A percentile compares a stretch with the other conserved stretches of the same genome.
phyloP scores from a whole-genome alignment of 1,284 basidiomycete species.

The Cutaneotrichosporon sp. region DNA sequence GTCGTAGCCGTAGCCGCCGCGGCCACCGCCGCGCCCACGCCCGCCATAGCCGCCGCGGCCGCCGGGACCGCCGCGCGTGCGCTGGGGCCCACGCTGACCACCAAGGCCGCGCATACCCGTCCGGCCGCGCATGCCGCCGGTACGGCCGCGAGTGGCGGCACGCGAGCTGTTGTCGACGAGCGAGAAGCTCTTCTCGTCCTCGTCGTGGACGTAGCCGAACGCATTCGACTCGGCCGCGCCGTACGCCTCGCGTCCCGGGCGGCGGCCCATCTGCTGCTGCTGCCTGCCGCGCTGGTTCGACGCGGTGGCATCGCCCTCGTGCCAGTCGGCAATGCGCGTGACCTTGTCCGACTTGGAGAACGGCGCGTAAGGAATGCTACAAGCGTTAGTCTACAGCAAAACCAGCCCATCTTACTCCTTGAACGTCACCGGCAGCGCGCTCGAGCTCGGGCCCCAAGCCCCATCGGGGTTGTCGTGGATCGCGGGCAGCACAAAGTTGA shows the following conservation, averaged over 20 bases:
- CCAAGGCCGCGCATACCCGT: constrained; percentile 16
- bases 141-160: constrained; percentile 52
- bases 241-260: constrained; percentile 49
- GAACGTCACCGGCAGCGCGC: constrained; percentile 44
- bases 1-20: constrained; percentile 87
- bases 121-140: constrained; percentile 12
- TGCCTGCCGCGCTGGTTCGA: constrained; percentile 19
- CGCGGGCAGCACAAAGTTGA: constrained; percentile 45
- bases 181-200: constrained; percentile 96
- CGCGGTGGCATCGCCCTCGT: constrained; percentile 62
- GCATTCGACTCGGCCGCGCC: constrained; percentile 67
- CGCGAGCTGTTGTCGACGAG: constrained; percentile 71
- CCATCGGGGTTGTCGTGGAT: constrained; percentile 49
- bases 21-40: constrained; percentile 48
- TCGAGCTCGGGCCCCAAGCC: constrained; percentile 48
- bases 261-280: constrained; percentile 28
- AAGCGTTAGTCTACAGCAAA: too few species aligned
- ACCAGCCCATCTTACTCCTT: constrained; percentile 40
- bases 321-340: constrained; percentile 97
- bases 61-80: constrained; percentile 7
- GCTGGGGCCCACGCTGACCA: constrained; percentile 35
- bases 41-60: constrained; percentile 39
- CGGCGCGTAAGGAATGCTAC: constrained; percentile 83
- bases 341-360: constrained; percentile 99
- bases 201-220: constrained; percentile 98